phyloP scores from a whole-genome alignment of 768 basidiomycete species.

The Gloeostereum incarnatum region DNA sequence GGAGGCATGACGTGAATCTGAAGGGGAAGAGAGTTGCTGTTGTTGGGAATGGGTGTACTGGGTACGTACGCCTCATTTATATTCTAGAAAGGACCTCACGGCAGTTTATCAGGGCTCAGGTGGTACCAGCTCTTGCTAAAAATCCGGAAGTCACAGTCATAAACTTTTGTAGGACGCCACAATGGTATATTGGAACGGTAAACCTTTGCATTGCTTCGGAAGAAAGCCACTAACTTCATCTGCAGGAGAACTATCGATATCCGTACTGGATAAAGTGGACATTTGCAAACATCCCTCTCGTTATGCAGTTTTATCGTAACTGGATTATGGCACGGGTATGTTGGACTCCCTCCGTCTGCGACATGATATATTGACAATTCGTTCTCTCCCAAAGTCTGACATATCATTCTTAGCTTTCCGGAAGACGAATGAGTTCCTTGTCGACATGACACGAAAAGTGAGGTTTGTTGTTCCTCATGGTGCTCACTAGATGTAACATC shows the following conservation, averaged over 20 bases:
- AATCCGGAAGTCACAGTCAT: slow-evolving; percentile 40
- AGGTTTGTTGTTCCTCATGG: slow-evolving; percentile 1
- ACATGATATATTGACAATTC: slow-evolving; percentile 1
- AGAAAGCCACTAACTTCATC: not conserved
- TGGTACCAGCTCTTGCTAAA: slow-evolving; percentile 41
- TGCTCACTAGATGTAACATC: slow-evolving; percentile 3
- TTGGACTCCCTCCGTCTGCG: not conserved
- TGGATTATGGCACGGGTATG: slow-evolving; percentile 37
- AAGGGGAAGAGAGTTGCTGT: slow-evolving; percentile 47
- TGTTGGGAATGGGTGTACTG: slow-evolving; percentile 57
- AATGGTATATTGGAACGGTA: slow-evolving; percentile 49
- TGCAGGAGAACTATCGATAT: slow-evolving; percentile 31
- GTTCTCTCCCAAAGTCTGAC: slow-evolving; percentile 22
- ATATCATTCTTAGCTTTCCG: slow-evolving; percentile 26
- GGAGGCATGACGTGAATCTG: slow-evolving; percentile 46
- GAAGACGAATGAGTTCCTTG: slow-evolving; percentile 25
- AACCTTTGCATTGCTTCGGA: slow-evolving; percentile 8
- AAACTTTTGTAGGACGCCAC: slow-evolving; percentile 52
- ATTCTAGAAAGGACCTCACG: not conserved
- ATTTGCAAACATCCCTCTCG: slow-evolving; percentile 43
- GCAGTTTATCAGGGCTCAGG: slow-evolving; percentile 37
- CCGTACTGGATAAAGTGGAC: slow-evolving; percentile 37
- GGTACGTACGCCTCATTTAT: slow-evolving; percentile 23
- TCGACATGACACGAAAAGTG: slow-evolving; percentile 22
- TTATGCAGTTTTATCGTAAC: slow-evolving; percentile 37